Evolutionary conservation across 768 basidiomycete genomes (phyloP).

Genomic region (Phanerochaete sordida): DNA sequence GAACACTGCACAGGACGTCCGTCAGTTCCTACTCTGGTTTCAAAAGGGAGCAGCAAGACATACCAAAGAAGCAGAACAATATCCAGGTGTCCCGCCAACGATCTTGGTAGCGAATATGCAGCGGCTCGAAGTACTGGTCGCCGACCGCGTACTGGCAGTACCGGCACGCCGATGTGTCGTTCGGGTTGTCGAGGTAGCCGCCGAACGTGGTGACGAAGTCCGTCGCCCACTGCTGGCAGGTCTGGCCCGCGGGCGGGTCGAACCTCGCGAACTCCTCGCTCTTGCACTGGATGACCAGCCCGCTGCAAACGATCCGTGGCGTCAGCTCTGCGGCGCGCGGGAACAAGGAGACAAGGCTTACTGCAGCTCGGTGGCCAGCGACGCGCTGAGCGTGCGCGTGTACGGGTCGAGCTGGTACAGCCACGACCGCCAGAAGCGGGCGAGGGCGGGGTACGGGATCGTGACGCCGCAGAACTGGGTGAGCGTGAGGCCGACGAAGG

Average conservation of each 20-base stretch:
- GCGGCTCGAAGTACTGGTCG: conserved; percentile 64
- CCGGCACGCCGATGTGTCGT: conserved; percentile 56
- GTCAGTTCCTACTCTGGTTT: neutral
- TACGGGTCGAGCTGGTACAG: conserved; percentile 71
- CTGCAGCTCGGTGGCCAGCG: conserved; percentile 78
- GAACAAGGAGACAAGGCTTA: conserved; percentile 26
- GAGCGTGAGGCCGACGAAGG: conserved; percentile 64
- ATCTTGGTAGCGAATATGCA: conserved; percentile 60
- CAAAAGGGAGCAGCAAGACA: neutral
- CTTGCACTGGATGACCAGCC: conserved; percentile 60
- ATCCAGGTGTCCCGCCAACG: conserved; percentile 73
- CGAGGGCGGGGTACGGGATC: conserved; percentile 62
- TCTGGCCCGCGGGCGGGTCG: conserved; percentile 70
- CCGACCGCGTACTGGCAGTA: conserved; percentile 72
- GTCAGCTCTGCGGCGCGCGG: no score
- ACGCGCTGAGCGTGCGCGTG: conserved; percentile 65
- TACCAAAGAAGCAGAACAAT: conserved; percentile 57
- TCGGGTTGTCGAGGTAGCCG: conserved; percentile 72
- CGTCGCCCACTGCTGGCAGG: conserved; percentile 67
- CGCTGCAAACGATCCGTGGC: conserved; percentile 37
- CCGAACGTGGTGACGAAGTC: conserved; percentile 59
- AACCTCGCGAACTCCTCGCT: conserved; percentile 69
- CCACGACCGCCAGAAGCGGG: conserved; percentile 74
- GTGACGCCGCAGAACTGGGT: conserved; percentile 80
- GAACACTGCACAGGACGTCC: conserved; percentile 43